A percentile compares a stretch with the other conserved stretches of the same genome.
Evolutionary conservation across 495 filamentous ascomycete genomes (phyloP).

Genomic region (Letharia lupina): DNA sequence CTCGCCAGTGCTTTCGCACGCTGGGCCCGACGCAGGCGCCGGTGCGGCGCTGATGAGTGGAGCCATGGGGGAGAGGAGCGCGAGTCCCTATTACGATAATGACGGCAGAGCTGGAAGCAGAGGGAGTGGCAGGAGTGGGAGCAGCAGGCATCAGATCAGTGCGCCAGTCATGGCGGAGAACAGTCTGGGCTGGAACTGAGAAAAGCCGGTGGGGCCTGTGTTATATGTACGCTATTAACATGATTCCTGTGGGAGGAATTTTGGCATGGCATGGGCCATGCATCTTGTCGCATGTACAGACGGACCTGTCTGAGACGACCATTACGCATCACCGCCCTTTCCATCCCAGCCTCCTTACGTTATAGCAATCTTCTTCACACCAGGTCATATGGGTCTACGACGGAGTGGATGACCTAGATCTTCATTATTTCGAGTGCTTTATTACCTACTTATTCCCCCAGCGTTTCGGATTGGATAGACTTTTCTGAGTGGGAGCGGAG

Average conservation of each 20-base stretch:
- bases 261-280: background rate
- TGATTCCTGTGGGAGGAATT: background rate
- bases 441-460: slow-evolving; percentile 6
- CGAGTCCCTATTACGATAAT: slow-evolving; percentile 22
- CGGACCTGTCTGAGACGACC: background rate
- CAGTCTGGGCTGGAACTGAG: slow-evolving; percentile 94
- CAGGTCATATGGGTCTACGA: background rate
- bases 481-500: slow-evolving; percentile 3
- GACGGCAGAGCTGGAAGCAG: slow-evolving; percentile 37
- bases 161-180: slow-evolving; percentile 94
- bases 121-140: slow-evolving; percentile 61
- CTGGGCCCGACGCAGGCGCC: slow-evolving; percentile 34
- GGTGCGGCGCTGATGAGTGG: slow-evolving; percentile 41
- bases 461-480: slow-evolving; percentile 8
- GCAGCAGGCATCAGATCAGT: slow-evolving; percentile 64
- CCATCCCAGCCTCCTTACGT: background rate
- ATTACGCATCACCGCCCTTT: background rate
- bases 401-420: background rate
- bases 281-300: slow-evolving; percentile 5
- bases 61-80: slow-evolving; percentile 37
- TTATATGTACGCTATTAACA: slow-evolving; percentile 11
- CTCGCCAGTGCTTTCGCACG: slow-evolving; percentile 45
- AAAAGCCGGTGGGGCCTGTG: slow-evolving; percentile 9
- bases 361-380: slow-evolving; percentile 1
- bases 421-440: slow-evolving; percentile 3